Conservation (phyloP, 2,329 filamentous ascomycete species). For the Leptodontidium sp. region DNA sequence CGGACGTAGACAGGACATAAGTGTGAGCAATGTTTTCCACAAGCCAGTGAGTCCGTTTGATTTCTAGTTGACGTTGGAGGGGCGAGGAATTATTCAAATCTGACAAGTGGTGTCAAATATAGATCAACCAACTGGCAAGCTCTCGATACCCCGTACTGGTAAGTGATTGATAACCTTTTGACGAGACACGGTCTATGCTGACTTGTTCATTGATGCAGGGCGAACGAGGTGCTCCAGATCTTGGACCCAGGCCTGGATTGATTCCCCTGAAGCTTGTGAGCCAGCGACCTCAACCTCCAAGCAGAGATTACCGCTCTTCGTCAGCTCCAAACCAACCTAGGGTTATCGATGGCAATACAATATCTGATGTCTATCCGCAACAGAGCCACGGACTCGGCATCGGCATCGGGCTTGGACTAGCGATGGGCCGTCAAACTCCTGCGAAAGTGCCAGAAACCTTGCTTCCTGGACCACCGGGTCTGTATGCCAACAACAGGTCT, state of each 20-base stretch:
- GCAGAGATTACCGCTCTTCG: background rate
- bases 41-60: background rate
- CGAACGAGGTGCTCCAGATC: background rate
- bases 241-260: background rate
- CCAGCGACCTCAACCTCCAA: background rate
- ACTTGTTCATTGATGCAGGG: background rate
- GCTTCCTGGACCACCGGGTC: too few species aligned
- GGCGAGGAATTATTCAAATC: background rate
- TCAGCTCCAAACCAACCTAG: background rate
- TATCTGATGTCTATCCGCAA: background rate
- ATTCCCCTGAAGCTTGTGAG: background rate
- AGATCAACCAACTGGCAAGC: background rate
- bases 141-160: background rate
- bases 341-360: background rate
- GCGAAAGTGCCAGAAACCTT: too few species aligned
- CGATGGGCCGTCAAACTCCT: too few species aligned
- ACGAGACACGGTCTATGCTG: background rate
- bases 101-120: background rate
- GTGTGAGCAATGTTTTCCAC: background rate
- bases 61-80: background rate
- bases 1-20: background rate
- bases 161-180: background rate
- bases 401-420: too few species aligned
- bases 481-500: too few species aligned
- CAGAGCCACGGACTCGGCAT: background rate